Conservation (phyloP, 2,329 filamentous ascomycete species). For the Conoideocrella luteorostrata region DNA sequence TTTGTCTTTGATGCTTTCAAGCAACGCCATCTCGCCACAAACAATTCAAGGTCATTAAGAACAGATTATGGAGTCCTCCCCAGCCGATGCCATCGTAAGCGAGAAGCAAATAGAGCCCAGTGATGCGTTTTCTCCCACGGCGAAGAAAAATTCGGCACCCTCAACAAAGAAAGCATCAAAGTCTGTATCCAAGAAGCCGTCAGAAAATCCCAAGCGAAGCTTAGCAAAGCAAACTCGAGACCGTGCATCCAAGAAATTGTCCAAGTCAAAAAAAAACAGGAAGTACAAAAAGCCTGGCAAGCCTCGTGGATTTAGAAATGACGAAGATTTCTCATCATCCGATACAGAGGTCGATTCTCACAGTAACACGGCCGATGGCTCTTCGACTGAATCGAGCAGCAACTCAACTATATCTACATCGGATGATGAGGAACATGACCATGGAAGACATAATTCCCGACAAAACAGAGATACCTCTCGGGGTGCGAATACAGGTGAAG, state of each 20-base stretch:
- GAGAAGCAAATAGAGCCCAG: background rate
- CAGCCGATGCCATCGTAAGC: background rate
- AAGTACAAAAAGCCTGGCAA: background rate
- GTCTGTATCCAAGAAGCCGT: background rate
- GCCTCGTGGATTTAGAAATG: background rate
- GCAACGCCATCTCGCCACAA: too few species aligned
- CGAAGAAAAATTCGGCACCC: too few species aligned
- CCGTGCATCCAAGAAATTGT: too few species aligned
- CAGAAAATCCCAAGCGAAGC: background rate
- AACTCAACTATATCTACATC: background rate
- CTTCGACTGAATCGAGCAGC: background rate
- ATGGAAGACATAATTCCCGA: background rate
- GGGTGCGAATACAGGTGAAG: too few species aligned
- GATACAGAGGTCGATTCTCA: conserved; percentile 1
- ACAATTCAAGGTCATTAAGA: background rate
- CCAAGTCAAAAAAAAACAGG: background rate
- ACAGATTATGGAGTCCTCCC: conserved; percentile 3
- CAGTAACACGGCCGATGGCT: background rate
- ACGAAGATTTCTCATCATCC: background rate
- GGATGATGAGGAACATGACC: too few species aligned
- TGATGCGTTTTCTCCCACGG: background rate
- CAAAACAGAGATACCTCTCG: too few species aligned
- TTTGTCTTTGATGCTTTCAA: too few species aligned
- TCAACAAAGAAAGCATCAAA: background rate
- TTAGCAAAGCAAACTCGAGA: background rate